Percentiles rank a stretch among this genome's conserved stretches.
phyloP scores from a whole-genome alignment of 1,284 basidiomycete species.

The Meripilus lineatus region DNA sequence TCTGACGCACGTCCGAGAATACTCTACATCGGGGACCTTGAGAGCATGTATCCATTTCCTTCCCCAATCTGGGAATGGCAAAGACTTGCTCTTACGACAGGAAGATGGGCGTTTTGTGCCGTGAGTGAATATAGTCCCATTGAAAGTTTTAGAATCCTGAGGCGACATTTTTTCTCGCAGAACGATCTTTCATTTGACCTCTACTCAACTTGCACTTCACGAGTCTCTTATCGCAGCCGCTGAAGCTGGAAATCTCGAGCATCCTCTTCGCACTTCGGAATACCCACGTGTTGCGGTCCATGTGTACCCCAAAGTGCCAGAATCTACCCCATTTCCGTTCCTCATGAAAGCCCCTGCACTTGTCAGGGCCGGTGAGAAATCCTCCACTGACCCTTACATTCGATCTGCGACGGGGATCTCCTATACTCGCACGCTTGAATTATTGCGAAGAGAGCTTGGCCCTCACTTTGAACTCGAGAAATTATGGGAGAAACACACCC shows the following conservation, averaged over 20 bases:
- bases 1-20: conserved; percentile 14
- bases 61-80: conserved; percentile 24
- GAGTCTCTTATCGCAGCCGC: conserved; percentile 27
- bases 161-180: conserved; percentile 16
- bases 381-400: conserved; percentile 28
- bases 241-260: conserved; percentile 22
- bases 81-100: conserved; percentile 26
- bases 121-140: conserved; percentile 20
- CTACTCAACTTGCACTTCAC: conserved; percentile 34
- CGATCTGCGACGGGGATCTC: conserved; percentile 39
- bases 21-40: conserved; percentile 16
- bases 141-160: not conserved
- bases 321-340: conserved; percentile 36
- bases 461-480: conserved; percentile 40
- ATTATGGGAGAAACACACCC: conserved; percentile 41
- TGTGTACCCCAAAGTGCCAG: conserved; percentile 34
- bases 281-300: conserved; percentile 29
- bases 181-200: conserved; percentile 33
- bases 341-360: conserved; percentile 29
- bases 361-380: conserved; percentile 19
- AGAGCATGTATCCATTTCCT: conserved; percentile 36
- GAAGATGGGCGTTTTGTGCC: conserved; percentile 23
- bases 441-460: conserved; percentile 34
- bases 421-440: conserved; percentile 36
- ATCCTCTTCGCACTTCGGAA: conserved; percentile 23